A percentile compares a stretch with the other conserved stretches of the same genome.
Evolutionary conservation across 192 early-diverging fungal genomes (phyloP).

Genomic region (Backusella macrospora): DNA sequence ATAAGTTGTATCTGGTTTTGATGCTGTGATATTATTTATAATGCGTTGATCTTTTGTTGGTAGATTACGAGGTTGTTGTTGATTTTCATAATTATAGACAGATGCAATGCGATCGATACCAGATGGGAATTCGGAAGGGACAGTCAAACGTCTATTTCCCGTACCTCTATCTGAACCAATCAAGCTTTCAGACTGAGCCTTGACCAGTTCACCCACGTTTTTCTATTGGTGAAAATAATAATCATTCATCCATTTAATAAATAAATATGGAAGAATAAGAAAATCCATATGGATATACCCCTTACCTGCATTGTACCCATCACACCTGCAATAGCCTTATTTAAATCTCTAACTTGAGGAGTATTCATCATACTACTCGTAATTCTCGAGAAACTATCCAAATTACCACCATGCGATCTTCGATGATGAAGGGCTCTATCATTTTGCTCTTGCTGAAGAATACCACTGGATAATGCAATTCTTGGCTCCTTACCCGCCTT

Average conservation of each 20-base stretch:
- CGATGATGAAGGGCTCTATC: constrained; percentile 5
- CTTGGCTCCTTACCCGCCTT: constrained; percentile 46
- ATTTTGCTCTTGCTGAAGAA: constrained; percentile 3
- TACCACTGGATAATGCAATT: constrained; percentile 12
- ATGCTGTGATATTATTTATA: not conserved
- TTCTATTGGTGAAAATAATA: constrained; percentile 20
- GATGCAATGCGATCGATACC: constrained; percentile 43
- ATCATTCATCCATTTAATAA: not conserved
- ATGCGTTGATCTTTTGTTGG: not conserved
- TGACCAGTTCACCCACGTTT: constrained; percentile 41
- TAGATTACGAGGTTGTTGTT: constrained; percentile 1
- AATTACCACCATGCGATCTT: constrained; percentile 15
- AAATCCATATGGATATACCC: not conserved
- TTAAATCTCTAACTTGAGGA: constrained; percentile 51
- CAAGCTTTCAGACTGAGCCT: constrained; percentile 12
- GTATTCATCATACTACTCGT: constrained; percentile 61
- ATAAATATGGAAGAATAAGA: not conserved
- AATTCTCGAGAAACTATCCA: constrained; percentile 33
- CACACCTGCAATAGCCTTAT: constrained; percentile 55
- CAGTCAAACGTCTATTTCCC: constrained; percentile 21
- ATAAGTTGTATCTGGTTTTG: constrained; percentile 29
- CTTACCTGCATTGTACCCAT: constrained; percentile 48
- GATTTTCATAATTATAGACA: constrained; percentile 32
- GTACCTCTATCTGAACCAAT: not conserved
- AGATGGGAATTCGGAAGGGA: constrained; percentile 37